phyloP scores from a whole-genome alignment of 495 filamentous ascomycete species.

The Aspergillus funiculosus region DNA sequence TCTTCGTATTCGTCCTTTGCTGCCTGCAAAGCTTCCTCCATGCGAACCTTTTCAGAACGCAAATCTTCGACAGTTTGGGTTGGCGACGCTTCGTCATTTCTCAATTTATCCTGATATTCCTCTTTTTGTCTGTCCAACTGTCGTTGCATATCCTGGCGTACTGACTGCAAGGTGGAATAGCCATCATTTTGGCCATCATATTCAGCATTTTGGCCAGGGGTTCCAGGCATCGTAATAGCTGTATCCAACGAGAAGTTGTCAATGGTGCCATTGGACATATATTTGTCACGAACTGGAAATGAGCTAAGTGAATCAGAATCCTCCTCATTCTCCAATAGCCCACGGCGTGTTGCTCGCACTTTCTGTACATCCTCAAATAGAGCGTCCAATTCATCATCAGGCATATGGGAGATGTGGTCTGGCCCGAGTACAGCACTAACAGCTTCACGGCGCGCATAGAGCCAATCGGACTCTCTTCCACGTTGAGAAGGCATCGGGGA shows the following conservation, averaged over 20 bases:
- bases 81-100: slow-evolving; percentile 64
- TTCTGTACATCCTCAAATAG: slow-evolving; percentile 92
- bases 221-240: slow-evolving; percentile 86
- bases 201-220: slow-evolving; percentile 65
- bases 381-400: slow-evolving; percentile 91
- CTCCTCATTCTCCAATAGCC: slow-evolving; percentile 66
- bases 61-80: slow-evolving; percentile 80
- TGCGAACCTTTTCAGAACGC: slow-evolving; percentile 72
- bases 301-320: slow-evolving; percentile 86
- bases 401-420: slow-evolving; percentile 80
- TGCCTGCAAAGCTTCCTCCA: slow-evolving; percentile 75
- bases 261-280: slow-evolving; percentile 89
- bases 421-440: slow-evolving; percentile 84
- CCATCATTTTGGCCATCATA: slow-evolving; percentile 51
- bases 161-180: slow-evolving; percentile 65
- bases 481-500: slow-evolving; percentile 66
- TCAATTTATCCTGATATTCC: slow-evolving; percentile 75
- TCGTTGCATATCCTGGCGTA: slow-evolving; percentile 80
- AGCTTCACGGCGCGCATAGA: slow-evolving; percentile 87
- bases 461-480: slow-evolving; percentile 89
- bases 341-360: slow-evolving; percentile 74
- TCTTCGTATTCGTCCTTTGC: slow-evolving; percentile 83
- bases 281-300: slow-evolving; percentile 87
- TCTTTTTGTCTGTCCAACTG: slow-evolving; percentile 81
- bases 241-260: slow-evolving; percentile 98